These are phyloP conservation scores for Phaffia rhodozyma DNA, from an alignment of 1,284 basidiomycete genomes.

Conservation along the genomic window DNA sequence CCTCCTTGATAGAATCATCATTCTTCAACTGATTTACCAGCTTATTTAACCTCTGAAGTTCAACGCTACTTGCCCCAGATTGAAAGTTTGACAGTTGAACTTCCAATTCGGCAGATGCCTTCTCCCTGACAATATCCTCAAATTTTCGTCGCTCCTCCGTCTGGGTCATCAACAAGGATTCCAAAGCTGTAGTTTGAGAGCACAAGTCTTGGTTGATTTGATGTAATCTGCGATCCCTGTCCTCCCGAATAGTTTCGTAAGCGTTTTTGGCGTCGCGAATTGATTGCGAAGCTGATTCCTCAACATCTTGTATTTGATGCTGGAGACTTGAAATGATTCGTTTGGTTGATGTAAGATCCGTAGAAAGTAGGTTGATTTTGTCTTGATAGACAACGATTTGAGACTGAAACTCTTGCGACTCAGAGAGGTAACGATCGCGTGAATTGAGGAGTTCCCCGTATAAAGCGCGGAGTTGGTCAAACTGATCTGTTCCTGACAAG, in stretches of 20 bases:
- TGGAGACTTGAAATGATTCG: background rate
- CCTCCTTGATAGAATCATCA: conserved; percentile 68
- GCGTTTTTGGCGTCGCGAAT: background rate
- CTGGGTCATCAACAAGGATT: background rate
- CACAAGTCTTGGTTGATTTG: conserved; percentile 1
- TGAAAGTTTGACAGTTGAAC: conserved; percentile 2
- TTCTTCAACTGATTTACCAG: conserved; percentile 54
- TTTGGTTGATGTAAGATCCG: background rate
- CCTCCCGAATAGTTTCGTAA: conserved; percentile 2
- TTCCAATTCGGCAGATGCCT: conserved; percentile 7
- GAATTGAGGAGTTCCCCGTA: background rate
- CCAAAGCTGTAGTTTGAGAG: background rate
- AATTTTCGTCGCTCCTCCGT: background rate
- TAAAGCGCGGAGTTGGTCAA: conserved; percentile 3
- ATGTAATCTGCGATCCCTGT: background rate
- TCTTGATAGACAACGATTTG: background rate
- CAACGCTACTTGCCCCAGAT: conserved; percentile 11
- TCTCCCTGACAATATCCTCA: background rate
- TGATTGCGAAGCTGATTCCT: background rate
- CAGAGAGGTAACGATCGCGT: background rate
- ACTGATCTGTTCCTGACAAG: conserved; percentile 4
- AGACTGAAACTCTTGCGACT: background rate
- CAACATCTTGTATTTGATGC: background rate
- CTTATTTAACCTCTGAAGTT: conserved; percentile 44
- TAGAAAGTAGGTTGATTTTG: background rate